Base-by-base conservation (phyloP, 2,329 filamentous ascomycete species). In the Hypoxylon sp. region DNA sequence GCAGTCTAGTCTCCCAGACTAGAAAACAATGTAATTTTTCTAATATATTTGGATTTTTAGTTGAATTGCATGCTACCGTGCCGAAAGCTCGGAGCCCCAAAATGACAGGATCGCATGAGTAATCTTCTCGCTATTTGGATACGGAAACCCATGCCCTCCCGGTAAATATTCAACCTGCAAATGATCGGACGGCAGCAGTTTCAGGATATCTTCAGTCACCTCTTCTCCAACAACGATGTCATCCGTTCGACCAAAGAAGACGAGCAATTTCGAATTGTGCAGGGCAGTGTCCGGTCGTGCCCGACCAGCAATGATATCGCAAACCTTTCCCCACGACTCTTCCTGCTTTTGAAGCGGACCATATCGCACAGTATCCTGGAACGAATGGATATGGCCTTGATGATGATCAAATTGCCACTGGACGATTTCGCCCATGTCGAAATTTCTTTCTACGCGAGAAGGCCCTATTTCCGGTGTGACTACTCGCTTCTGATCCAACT, bases 371-470 rank as follows among this genome's bases (percentile, higher is more conserved):
- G 61, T 63, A 37, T 62, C 55, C 43, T 59, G 59, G 47, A 62
- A 63, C 13, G 61, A 59, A 47, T 57, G 51, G 20, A 61, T 15
- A 15, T 63, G 59, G 19, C 61, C 61, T 38, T 51, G 40, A 34
- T 63, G 57, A 26, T 63, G 37, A 35, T 63, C 59, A 36, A 63
- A 62, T 34, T 63, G 61, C 59, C 59, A 63, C 47, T 63, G 59
- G 23, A 62, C 19, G 17, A 62, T 40, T 7, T 17, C 46, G 20
- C 30, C 53, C 55, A 60, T 59, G 41, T 63, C 61, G 12, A 62
- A 63, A 36, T 5, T 50, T 31, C 41, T 52, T 34, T 58, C 57
- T 7, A 60, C 53, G 11, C 57, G 48, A 35, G 45, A 56, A 15
- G 57, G 53, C 3, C 45, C 41, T 25, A 1, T 41, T 27, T 44